Evolutionary conservation across 331 rosid species (phyloP), one percentile per base, ranked within the genome.

Genomic region (Acacia concinna): DNA sequence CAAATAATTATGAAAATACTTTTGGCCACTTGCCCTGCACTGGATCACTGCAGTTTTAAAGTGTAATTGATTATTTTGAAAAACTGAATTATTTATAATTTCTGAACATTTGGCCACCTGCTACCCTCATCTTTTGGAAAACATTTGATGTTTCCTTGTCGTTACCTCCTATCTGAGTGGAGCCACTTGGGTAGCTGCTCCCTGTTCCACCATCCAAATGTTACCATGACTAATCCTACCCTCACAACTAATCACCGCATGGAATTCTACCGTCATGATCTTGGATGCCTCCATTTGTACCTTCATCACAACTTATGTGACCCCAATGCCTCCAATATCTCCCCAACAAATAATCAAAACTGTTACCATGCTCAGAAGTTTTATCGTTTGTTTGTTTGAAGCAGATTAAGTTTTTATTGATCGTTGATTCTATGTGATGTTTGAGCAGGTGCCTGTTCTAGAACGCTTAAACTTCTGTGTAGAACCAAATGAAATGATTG

Each of bases 401-500:
- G 56, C 46, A 54, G 46, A 67, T 72, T 73, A 76, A 30, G 62
- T 63, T 17, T 47, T 47, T 18, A 17, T 67, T 46, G n/a, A 43
- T 63, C 78, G 52, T 75, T 37, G 11, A 51, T 41, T 65, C 2
- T 74, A 12, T 23, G 44, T 20, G 35, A 65, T 75, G 59, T 81
- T 78, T 86, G 71, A 82, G 73, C 88, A 93, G 98, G 81, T 87
- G 44, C 86, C 88, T 14, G 65, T 91, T 83, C 83, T 93, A 52
- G 90, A 93, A 41, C 70, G 46, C 64, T 78, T 93, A 73, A 87
- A 87, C 83, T 40, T 93, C 38, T 83, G 90, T 28, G 75, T 88
- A 21, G 85, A 80, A 84, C 84, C 92, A 81, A 90, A 91, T 85
- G 91, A 93, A 85, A 86, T 86, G 67, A 79, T 93, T 49, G 98